Evolutionary conservation across 805 yeast genomes (phyloP), one percentile per base, ranked within the genome.

Genomic region (Saccharomycopsis guyanensis): DNA sequence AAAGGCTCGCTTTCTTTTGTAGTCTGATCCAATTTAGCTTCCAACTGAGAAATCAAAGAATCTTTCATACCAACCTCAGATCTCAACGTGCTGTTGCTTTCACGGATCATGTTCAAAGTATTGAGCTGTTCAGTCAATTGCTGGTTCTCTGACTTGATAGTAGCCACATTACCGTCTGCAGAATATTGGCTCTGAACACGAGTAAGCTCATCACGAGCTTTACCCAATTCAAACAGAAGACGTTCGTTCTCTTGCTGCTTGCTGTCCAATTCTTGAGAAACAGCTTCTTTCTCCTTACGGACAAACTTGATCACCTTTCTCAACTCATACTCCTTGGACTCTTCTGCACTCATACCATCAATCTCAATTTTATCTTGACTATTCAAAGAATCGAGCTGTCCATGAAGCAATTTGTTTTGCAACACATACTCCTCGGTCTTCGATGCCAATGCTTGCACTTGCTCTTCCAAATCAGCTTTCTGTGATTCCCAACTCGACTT

Each of bases 221-320:
- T 63, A 1, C 68, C 68, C 36, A 82, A 64, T 33, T 71, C 70
- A 49, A 75, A 76, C 51, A 75, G 71, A 24, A 79, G 62, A 33
- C 75, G 66, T 32, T 66, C 68, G 46, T 72, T 71, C 54, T 84
- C 93, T 48, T 78, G 75, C 8, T 63, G 59, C 3, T 73, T 61
- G 33, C 68, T 64, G 39, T 74, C 76, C 25, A 78, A 65, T 55
- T 80, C 83, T 6, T 78, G 72, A 40, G 78, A 81, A 1, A 80
- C 69, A 3, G 80, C 68, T 52, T 87, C 95, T 56, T 81, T 83
- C 54, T 86, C 94, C 51, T 82, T 77, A 39, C 89, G 80, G 47
- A 87, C 65, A 55, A 73, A 80, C 1, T 70, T 59, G 31, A 87
- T 64, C 23, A 86, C 71, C 52, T 80, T 80, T 35, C 71, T 68